Evolutionary conservation across 139 green algal species (phyloP).

Genomic region (Ettlia oleoabundans): DNA sequence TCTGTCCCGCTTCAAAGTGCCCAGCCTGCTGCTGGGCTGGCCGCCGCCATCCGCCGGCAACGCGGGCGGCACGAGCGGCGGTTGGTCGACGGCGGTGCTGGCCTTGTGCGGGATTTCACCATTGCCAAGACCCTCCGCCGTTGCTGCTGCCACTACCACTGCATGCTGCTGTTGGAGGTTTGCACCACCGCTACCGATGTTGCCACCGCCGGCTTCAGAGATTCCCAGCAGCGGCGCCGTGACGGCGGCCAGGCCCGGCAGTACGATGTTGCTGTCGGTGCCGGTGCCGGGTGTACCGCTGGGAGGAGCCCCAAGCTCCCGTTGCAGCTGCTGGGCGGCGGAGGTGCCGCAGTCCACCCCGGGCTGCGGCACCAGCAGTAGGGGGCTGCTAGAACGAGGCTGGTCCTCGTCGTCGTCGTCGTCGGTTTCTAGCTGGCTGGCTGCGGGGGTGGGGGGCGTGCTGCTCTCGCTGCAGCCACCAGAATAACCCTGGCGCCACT

Average conservation of each 20-base stretch:
- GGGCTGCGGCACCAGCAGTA: conserved; percentile 1
- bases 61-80: not conserved
- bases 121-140: too few relatives aligned
- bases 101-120: too few relatives aligned
- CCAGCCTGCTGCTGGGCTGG: conserved; percentile 25
- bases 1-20: conserved; percentile 19
- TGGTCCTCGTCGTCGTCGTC: not conserved
- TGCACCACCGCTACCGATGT: too few relatives aligned
- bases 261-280: not conserved
- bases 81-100: too few relatives aligned
- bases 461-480: not conserved
- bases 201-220: too few relatives aligned
- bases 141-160: too few relatives aligned
- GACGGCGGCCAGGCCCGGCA: not conserved
- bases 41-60: not conserved
- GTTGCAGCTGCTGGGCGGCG: not conserved
- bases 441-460: not conserved
- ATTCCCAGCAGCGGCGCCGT: too few relatives aligned
- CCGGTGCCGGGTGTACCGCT: not conserved
- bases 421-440: too few relatives aligned
- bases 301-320: not conserved
- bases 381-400: not conserved
- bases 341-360: not conserved
- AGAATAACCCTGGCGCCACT: not conserved
- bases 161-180: too few relatives aligned